Evolutionary conservation across 1,284 basidiomycete genomes (phyloP), one percentile per base, ranked within the genome.

Genomic region (Golubevia sp.): DNA sequence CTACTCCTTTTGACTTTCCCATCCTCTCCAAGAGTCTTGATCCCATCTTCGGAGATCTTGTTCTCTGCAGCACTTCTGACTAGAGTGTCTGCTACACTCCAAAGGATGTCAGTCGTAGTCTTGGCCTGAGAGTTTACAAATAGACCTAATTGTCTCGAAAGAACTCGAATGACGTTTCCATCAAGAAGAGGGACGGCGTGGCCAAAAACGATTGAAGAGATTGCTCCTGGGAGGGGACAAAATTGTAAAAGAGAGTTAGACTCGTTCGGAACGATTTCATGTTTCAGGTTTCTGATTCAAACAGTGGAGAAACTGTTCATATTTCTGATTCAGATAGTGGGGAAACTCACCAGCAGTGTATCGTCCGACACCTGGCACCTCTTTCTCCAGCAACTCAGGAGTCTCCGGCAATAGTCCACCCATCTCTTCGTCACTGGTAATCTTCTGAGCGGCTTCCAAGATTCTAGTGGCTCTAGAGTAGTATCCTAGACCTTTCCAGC

Each of bases 281-380:
- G n/a, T n/a, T n/a, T n/a, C n/a, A n/a, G n/a, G n/a, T n/a, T n/a
- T n/a, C 38, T 13, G 38, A 44, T 13, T 44, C 11, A 44, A 44
- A 44, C 18, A 44, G 18, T 44, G 38, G 18, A 44, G 18, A 44
- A 44, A 44, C 38, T 18, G 11, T 13, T 44, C 18, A 44, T 8
- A 44, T 44, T 44, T 44, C 38, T 44, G 38, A 44, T 8, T 44
- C 38, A 44, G 21, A 27, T 5, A 27, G 5, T 52, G 13, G 5
- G 2, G 27, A 30, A 21, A 67, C 74, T 38, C 57, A 78, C 85
- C 87, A 8, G 87, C 87, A 0, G 93, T 97, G 82, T 97, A 97
- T 48, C 92, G 87, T 38, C 94, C 94, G 44, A 97, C 91, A 1
- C 95, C 94, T 27, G 93, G 92, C 51, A 97, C 91, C 63, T 91